These are phyloP conservation scores for Eucalyptus victrix DNA, from an alignment of 345 rosid species.

Conservation along the genomic window DNA sequence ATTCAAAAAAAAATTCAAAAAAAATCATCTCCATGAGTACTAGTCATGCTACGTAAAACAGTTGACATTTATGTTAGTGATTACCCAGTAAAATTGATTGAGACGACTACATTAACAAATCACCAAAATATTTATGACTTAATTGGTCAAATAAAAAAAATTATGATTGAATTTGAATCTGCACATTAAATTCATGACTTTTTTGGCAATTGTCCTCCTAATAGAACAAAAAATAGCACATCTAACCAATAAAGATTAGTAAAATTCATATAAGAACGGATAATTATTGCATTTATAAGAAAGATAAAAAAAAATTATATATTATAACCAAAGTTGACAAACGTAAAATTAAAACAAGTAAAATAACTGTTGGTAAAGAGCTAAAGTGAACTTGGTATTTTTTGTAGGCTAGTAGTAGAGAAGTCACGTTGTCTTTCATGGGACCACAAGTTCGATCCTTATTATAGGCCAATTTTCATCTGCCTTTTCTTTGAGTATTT, in stretches of 20 bases:
- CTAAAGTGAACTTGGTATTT: background rate
- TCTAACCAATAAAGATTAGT: background rate
- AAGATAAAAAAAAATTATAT: too few species aligned
- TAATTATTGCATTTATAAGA: background rate
- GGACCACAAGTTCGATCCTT: background rate
- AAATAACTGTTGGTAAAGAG: background rate
- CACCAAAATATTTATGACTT: too few species aligned
- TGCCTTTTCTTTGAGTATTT: background rate
- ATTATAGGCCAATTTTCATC: background rate
- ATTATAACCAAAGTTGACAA: too few species aligned
- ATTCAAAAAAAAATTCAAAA: too few species aligned
- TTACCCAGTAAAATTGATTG: too few species aligned
- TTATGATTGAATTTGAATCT: background rate
- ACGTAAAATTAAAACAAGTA: too few species aligned
- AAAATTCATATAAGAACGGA: background rate
- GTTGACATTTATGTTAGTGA: background rate
- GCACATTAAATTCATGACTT: too few species aligned
- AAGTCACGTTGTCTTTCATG: background rate
- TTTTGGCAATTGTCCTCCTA: background rate
- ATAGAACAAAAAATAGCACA: background rate
- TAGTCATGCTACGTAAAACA: accelerated
- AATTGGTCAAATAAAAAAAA: too few species aligned
- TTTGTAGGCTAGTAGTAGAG: background rate
- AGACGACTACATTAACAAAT: background rate
- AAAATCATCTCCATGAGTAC: accelerated